Percentiles rank a stretch among this genome's conserved stretches.
Evolutionary conservation across 805 yeast genomes (phyloP).

Genomic region (Monosporozyma siamensis): DNA sequence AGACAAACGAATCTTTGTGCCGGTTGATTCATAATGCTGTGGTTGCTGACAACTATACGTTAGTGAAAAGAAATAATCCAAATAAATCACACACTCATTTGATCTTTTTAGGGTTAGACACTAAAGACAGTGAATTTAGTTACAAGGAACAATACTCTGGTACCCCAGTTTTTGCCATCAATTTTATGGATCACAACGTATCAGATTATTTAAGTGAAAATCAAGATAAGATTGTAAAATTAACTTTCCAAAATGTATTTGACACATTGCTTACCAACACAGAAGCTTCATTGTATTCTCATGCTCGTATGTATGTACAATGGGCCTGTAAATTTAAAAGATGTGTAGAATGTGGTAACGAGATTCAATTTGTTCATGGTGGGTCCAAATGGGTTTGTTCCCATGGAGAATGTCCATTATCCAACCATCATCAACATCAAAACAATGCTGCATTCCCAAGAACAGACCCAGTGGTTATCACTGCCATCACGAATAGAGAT

Average conservation of each 20-base stretch:
- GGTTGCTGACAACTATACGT: background rate
- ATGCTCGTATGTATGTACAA: conserved; percentile 75
- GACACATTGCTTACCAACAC: conserved; percentile 14
- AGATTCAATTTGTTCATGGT: conserved; percentile 51
- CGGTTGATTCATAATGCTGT: background rate
- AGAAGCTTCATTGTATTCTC: conserved; percentile 66
- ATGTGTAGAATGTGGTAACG: conserved; percentile 82
- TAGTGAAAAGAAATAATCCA: background rate
- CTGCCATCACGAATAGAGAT: conserved; percentile 59
- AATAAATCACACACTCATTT: conserved; percentile 12
- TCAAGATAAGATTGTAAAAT: conserved; percentile 3
- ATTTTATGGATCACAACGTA: conserved; percentile 27
- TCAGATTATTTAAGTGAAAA: conserved; percentile 1
- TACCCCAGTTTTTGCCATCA: conserved; percentile 56
- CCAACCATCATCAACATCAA: background rate
- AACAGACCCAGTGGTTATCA: conserved; percentile 81
- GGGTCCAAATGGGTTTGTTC: conserved; percentile 56
- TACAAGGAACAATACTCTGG: conserved; percentile 45
- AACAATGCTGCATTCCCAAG: conserved; percentile 85
- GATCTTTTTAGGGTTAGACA: conserved; percentile 19
- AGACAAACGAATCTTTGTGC: background rate
- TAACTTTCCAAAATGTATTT: conserved; percentile 9
- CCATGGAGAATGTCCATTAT: conserved; percentile 18
- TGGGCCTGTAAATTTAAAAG: conserved; percentile 68
- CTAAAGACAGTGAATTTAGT: conserved; percentile 12